These are phyloP conservation scores for Fragilariopsis cylindrus DNA, from an alignment of 108 stramenopile genomes.

Conservation along the genomic window DNA sequence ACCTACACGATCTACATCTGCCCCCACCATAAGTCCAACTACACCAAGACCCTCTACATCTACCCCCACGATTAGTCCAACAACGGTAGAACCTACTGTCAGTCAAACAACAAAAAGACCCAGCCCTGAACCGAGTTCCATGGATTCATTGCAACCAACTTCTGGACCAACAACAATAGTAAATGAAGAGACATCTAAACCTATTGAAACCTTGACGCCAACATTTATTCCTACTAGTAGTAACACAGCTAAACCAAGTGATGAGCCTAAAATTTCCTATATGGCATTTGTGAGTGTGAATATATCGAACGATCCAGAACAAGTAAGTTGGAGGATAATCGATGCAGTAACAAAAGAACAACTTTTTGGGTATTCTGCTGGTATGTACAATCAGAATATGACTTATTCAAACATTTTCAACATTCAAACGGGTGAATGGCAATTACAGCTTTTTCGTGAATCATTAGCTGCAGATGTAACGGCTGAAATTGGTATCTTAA, in stretches of 20 bases:
- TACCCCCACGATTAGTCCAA: too few relatives aligned
- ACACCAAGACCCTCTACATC: too few relatives aligned
- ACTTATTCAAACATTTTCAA: not conserved
- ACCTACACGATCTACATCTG: too few relatives aligned
- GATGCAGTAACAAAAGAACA: conserved; percentile 1
- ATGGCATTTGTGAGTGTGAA: not conserved
- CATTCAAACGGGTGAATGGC: conserved; percentile 5
- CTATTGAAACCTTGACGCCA: not conserved
- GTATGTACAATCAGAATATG: not conserved
- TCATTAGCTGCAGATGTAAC: not conserved
- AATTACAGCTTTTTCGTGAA: not conserved
- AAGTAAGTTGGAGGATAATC: conserved; percentile 14
- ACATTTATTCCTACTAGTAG: not conserved
- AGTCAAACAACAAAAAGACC: too few relatives aligned
- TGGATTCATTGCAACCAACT: too few relatives aligned
- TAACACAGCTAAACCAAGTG: not conserved
- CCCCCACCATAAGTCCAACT: too few relatives aligned
- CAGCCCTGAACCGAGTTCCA: too few relatives aligned
- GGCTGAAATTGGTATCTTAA: not conserved
- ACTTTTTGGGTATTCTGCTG: conserved; percentile 5
- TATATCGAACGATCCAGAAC: not conserved
- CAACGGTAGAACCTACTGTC: too few relatives aligned
- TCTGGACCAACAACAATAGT: too few relatives aligned
- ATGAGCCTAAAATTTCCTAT: not conserved
- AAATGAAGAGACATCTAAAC: too few relatives aligned